phyloP scores from a whole-genome alignment of 805 yeast species.

The Barnettozyma sp. region DNA sequence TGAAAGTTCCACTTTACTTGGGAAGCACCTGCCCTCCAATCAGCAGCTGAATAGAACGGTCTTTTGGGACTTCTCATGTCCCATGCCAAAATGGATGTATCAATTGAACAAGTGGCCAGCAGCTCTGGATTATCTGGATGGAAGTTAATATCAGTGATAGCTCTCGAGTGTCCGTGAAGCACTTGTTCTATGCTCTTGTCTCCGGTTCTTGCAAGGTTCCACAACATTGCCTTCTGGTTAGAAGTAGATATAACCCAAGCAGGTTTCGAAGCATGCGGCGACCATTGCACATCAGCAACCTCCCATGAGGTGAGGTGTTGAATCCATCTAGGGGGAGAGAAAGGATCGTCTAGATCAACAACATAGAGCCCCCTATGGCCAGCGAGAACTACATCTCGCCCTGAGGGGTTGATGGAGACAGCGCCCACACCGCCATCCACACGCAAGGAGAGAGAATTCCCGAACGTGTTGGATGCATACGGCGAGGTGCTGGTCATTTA shows the following conservation, averaged over 20 bases:
- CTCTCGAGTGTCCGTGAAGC: constrained; percentile 84
- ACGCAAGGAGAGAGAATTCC: constrained; percentile 70
- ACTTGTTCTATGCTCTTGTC: constrained; percentile 77
- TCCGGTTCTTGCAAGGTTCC: constrained; percentile 76
- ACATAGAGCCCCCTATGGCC: constrained; percentile 75
- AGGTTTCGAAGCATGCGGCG: constrained; percentile 80
- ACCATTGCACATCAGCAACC: constrained; percentile 98
- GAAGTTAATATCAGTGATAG: constrained; percentile 93
- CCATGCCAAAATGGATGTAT: constrained; percentile 84
- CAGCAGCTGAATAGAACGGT: constrained; percentile 78
- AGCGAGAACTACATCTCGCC: constrained; percentile 90
- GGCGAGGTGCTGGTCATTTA: constrained; percentile 20
- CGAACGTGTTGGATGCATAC: constrained; percentile 55
- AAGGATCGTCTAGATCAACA: constrained; percentile 93
- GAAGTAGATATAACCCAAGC: constrained; percentile 91
- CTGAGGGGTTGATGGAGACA: constrained; percentile 81
- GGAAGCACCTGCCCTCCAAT: constrained; percentile 91
- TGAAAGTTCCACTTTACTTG: constrained; percentile 90
- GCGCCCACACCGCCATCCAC: constrained; percentile 93
- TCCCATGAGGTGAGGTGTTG: constrained; percentile 95
- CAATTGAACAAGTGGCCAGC: constrained; percentile 89
- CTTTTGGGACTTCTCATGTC: constrained; percentile 74
- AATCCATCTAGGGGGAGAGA: constrained; percentile 89
- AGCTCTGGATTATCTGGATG: constrained; percentile 82
- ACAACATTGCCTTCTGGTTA: constrained; percentile 89